These are phyloP conservation scores for Psilocybe cubensis DNA, from an alignment of 768 basidiomycete species.

Conservation along the genomic window DNA sequence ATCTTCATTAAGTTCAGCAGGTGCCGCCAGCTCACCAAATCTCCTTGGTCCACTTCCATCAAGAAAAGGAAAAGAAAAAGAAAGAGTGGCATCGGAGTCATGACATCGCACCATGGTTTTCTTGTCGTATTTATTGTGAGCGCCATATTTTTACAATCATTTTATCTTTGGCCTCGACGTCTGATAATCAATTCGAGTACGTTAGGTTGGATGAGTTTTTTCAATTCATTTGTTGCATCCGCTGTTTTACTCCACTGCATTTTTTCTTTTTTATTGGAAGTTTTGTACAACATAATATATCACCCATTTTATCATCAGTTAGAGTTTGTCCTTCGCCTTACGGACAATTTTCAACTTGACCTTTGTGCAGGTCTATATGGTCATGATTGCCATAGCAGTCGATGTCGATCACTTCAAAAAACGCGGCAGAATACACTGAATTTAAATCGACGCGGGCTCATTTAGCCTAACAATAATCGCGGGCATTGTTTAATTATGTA, in stretches of 20 bases:
- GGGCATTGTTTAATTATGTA: too few relatives aligned
- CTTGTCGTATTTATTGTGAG: background rate
- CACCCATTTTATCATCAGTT: too few relatives aligned
- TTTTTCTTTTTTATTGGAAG: background rate
- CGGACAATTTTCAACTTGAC: too few relatives aligned
- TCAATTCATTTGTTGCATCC: background rate
- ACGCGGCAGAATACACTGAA: too few relatives aligned
- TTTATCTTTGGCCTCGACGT: background rate
- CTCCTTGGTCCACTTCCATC: constrained; percentile 27
- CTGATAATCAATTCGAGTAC: background rate
- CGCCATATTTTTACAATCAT: background rate
- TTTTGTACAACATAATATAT: constrained; percentile 12
- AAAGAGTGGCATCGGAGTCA: constrained; percentile 17
- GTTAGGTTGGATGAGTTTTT: background rate
- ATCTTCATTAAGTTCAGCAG: constrained; percentile 28
- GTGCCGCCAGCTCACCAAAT: constrained; percentile 39
- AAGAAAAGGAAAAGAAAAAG: constrained; percentile 31
- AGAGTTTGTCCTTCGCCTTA: background rate
- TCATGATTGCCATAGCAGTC: too few relatives aligned
- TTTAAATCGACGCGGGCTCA: too few relatives aligned
- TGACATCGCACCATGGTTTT: constrained; percentile 3
- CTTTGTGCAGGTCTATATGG: too few relatives aligned
- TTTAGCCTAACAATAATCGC: too few relatives aligned
- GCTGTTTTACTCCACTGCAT: background rate
- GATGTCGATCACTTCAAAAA: too few relatives aligned